These are phyloP conservation scores for Calycina herbarum DNA, from an alignment of 2,329 filamentous ascomycete genomes.

Conservation along the genomic window DNA sequence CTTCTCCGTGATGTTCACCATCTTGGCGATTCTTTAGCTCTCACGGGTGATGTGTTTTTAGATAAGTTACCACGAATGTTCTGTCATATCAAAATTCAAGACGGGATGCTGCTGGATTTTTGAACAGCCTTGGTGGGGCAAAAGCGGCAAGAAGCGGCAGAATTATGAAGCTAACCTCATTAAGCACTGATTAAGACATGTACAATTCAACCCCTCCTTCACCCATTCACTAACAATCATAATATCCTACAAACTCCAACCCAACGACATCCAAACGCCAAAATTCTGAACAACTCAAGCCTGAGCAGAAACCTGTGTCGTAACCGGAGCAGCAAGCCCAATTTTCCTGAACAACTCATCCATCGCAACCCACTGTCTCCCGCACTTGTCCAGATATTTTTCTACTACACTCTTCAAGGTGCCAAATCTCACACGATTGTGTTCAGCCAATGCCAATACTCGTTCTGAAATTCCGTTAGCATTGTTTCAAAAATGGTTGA, in stretches of 20 bases:
- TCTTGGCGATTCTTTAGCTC: slow-evolving; percentile 47
- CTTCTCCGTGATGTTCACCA: slow-evolving; percentile 99
- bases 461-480: slow-evolving; percentile 39
- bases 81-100: background rate
- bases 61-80: background rate
- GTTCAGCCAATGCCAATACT: slow-evolving; percentile 70
- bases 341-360: slow-evolving; percentile 76
- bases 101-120: background rate
- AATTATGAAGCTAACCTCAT: background rate
- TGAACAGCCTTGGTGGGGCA: background rate
- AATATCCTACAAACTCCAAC: slow-evolving; percentile 28
- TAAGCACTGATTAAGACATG: background rate
- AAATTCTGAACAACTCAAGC: background rate
- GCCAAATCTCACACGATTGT: slow-evolving; percentile 77
- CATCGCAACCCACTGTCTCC: slow-evolving; percentile 92
- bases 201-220: background rate
- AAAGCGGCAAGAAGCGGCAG: background rate
- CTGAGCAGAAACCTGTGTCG: background rate
- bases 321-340: slow-evolving; percentile 38
- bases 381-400: slow-evolving; percentile 84
- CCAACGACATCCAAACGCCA: slow-evolving; percentile 19
- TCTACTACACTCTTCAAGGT: slow-evolving; percentile 78
- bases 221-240: slow-evolving; percentile 20
- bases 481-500: background rate
- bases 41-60: background rate